These are phyloP conservation scores for Colletotrichum navitas DNA, from an alignment of 2,329 filamentous ascomycete genomes.

Conservation along the genomic window DNA sequence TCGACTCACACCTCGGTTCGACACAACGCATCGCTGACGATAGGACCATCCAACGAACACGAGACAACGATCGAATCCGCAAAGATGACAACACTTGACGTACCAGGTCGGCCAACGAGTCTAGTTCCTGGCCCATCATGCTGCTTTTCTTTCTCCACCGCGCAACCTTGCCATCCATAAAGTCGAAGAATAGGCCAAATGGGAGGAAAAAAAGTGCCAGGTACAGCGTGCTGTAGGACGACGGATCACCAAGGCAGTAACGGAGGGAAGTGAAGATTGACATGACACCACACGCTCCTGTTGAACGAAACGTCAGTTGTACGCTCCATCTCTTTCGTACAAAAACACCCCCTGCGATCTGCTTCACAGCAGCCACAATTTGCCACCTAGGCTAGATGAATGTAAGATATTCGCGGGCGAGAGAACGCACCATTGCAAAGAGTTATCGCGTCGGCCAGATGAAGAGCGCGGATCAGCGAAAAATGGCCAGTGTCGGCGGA, in stretches of 20 bases:
- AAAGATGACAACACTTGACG: slow-evolving; percentile 45
- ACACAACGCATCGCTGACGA: neutral
- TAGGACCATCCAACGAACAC: neutral
- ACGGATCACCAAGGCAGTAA: slow-evolving; percentile 83
- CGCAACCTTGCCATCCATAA: slow-evolving; percentile 96
- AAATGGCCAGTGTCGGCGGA: slow-evolving; percentile 80
- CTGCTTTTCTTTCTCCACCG: slow-evolving; percentile 97
- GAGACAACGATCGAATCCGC: neutral
- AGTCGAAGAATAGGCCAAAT: slow-evolving; percentile 96
- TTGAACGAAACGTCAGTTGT: slow-evolving; percentile 20
- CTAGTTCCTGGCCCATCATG: slow-evolving; percentile 97
- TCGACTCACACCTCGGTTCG: neutral
- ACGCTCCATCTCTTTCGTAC: neutral
- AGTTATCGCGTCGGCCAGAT: slow-evolving; percentile 87
- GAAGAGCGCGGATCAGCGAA: slow-evolving; percentile 75
- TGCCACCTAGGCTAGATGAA: neutral
- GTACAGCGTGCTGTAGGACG: slow-evolving; percentile 79
- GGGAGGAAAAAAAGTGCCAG: slow-evolving; percentile 88
- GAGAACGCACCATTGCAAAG: slow-evolving; percentile 77
- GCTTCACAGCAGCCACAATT: neutral
- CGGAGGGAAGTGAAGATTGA: slow-evolving; percentile 95
- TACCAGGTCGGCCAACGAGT: slow-evolving; percentile 95
- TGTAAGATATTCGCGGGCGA: slow-evolving; percentile 2
- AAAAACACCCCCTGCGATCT: neutral
- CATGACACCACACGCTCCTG: slow-evolving; percentile 80